Base-by-base conservation (phyloP, 768 basidiomycete genomes). In the Psilocybe sp. region DNA sequence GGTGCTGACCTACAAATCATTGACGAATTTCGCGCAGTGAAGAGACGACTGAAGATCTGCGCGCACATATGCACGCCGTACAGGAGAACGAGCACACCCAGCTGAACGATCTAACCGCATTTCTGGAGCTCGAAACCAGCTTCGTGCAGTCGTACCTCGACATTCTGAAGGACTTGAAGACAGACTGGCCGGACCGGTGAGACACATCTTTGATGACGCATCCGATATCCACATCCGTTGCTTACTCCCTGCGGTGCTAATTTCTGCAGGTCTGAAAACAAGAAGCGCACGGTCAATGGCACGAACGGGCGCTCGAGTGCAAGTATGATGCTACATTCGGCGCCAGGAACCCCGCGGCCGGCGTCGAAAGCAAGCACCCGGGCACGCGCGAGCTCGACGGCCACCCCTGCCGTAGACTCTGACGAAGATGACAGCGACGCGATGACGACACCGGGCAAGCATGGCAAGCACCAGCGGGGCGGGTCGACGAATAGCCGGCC, bases 21-120 rank as follows among this genome's bases (percentile, higher is more conserved):
- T 19, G 47, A 43, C 37, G 20, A 33, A 1, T 16, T n/a, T 39
- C n/a, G n/a, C 44, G 8, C 56, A 94, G 93, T 57, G 92, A 96
- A 49, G 92, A 97, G 67, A 85, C 87, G 0, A 78, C 83, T 8
- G 88, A 93, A 61, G 91, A 95, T 54, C 80, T 95, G 1, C 86
- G 83, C n/a, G 77, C 77, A 2, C 81, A 88, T 34, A 91, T 95
- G 77, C 78, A 81, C 44, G 77, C 75, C 0, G 87, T 97, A 42
- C 89, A 92, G 61, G 85, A 91, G 54, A 83, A 85, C 45, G 92
- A 96, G 60, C 72, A 80, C 20, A 69, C 74, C 23, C 88, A 92
- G 56, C 71, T 89, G 5, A 80, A 78, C 32, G 90, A 88, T 36
- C 72, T 97, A 31, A 80, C 81, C 3, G 65, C 69, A 4, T 80